Base-by-base conservation (phyloP, 192 early-diverging fungal species). In the Coemansia sp. region DNA sequence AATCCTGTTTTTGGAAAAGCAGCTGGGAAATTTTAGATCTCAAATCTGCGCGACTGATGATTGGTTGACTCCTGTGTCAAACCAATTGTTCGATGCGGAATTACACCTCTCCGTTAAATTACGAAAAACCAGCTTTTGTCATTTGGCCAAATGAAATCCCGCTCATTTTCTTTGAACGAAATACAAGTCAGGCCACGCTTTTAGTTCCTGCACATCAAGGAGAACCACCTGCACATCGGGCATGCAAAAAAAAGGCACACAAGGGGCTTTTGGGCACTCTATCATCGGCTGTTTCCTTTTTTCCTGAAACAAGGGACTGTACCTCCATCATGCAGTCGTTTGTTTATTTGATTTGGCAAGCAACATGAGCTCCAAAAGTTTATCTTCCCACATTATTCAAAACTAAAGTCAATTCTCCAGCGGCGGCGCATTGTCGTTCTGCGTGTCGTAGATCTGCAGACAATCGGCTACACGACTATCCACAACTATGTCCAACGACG, bases 391-490 rank as follows among this genome's bases (percentile, higher is more conserved):
- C 15, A 42, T 15, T 42, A 15, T 2, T 42, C 10, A 42, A 15
- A 3, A 11, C 12, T 15, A 42, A 42, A 42, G 40, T 42, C 4
- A 42, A 42, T 10, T n/a, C 40, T 42, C 40, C 10, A 42, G 15
- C 7, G 36, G 19, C 5, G 66, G 66, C 51, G 72, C 66, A 17
- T 6, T 59, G 49, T 75, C 73, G 21, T 37, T 38, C 44, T 71
- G 65, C 21, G 77, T 80, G 48, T 80, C 77, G 50, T 80, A 80
- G 23, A 80, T 57, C 42, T 46, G 26, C 40, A 80, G 26, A 10
- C 44, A 20, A 1, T 60, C 77, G 5, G 68, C 77, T 26, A 80
- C 71, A 12, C 55, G 21, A n/a, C 23, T 38, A 10, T 67, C 64
- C 4, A 80, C 58, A 2, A 80, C 77, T 21, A 80, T 68, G 3